These are phyloP conservation scores for Xerophyta viscosa DNA, from an alignment of 106 monocot species.

Conservation along the genomic window DNA sequence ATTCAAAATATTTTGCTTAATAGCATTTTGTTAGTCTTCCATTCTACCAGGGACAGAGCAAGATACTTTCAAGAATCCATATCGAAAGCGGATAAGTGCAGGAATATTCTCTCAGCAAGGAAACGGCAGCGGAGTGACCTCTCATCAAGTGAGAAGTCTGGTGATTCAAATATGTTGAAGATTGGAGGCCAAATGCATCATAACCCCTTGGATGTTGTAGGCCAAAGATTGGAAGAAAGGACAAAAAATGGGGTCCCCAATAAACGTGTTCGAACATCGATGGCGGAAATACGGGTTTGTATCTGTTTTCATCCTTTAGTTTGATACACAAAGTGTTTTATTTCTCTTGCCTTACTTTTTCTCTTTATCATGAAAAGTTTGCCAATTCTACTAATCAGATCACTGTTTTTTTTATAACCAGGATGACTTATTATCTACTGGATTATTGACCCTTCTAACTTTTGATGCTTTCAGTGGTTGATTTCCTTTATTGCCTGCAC, in stretches of 20 bases:
- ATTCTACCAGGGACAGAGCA: slow-evolving; percentile 55
- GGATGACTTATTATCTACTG: too few relatives aligned
- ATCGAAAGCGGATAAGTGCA: slow-evolving; percentile 57
- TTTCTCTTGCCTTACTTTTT: background rate
- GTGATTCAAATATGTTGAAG: slow-evolving; percentile 38
- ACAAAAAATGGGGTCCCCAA: slow-evolving; percentile 55
- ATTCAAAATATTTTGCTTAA: too few relatives aligned
- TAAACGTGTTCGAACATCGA: slow-evolving; percentile 77
- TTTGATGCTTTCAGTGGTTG: too few relatives aligned
- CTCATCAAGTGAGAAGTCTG: slow-evolving; percentile 42
- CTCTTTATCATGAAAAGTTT: too few relatives aligned
- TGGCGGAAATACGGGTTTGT: slow-evolving; percentile 83
- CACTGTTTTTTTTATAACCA: too few relatives aligned
- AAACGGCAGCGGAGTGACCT: slow-evolving; percentile 55
- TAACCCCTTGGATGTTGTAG: slow-evolving; percentile 27
- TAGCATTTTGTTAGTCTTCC: too few relatives aligned
- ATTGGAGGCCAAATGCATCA: slow-evolving; percentile 35
- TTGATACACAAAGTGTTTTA: too few relatives aligned
- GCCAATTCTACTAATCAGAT: too few relatives aligned
- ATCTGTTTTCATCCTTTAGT: slow-evolving; percentile 11
- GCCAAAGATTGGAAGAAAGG: slow-evolving; percentile 58
- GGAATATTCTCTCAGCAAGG: slow-evolving; percentile 32
- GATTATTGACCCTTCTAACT: too few relatives aligned
- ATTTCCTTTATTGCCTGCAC: too few relatives aligned
- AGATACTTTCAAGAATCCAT: slow-evolving; percentile 56